Evolutionary conservation across 2,329 filamentous ascomycete species (phyloP).

Genomic region (Beauveria brongniartii): DNA sequence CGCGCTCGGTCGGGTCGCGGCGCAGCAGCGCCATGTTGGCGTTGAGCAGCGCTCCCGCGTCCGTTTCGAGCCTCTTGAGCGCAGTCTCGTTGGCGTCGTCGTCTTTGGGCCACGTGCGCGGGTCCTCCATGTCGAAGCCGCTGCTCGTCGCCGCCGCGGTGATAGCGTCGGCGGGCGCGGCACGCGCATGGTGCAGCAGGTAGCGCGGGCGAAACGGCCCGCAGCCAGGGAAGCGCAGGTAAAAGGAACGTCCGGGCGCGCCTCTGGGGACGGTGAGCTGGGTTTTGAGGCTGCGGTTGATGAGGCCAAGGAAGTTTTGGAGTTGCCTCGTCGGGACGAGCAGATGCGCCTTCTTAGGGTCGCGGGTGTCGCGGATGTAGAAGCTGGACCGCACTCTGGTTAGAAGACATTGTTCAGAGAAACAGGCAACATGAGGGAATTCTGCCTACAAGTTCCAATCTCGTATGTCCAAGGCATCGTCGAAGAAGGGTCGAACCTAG

Average conservation of each 20-base stretch:
- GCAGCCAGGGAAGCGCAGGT: conserved; percentile 52
- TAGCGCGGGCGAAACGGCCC: conserved; percentile 59
- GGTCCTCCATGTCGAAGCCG: conserved; percentile 20
- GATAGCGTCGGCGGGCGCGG: not conserved
- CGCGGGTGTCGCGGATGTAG: conserved; percentile 51
- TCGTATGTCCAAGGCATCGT: conserved; percentile 48
- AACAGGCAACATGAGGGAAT: not conserved
- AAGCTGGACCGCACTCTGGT: conserved; percentile 39
- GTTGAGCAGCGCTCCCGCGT: not conserved
- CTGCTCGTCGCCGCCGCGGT: conserved; percentile 35
- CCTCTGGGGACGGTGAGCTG: conserved; percentile 50
- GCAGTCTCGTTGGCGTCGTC: not conserved
- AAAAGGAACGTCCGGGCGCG: conserved; percentile 45
- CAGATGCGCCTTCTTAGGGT: conserved; percentile 46
- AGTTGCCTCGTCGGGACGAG: conserved; percentile 63
- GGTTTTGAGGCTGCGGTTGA: conserved; percentile 52
- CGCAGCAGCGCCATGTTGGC: conserved; percentile 6
- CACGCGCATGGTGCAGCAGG: conserved; percentile 56
- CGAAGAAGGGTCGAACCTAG: conserved; percentile 46
- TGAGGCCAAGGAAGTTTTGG: conserved; percentile 50
- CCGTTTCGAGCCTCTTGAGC: not conserved
- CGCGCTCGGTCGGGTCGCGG: not conserved
- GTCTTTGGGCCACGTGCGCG: not conserved
- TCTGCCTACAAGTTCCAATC: conserved; percentile 68
- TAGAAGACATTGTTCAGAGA: not conserved